Percentiles rank a stretch among this genome's conserved stretches.
Evolutionary conservation across 495 filamentous ascomycete genomes (phyloP).

Genomic region (Arthonia radiata): DNA sequence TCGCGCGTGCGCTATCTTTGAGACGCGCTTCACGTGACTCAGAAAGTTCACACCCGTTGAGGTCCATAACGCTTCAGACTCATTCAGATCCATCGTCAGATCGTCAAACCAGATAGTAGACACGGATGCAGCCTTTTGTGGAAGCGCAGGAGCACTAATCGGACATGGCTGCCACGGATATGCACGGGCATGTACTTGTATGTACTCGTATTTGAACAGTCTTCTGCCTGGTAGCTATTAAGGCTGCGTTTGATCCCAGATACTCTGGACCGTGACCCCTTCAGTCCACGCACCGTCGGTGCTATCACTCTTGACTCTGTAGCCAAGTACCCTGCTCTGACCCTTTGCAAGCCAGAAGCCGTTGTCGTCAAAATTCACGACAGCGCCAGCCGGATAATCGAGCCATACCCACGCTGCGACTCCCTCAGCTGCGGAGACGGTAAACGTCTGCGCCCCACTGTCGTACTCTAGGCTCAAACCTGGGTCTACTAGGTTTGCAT

Average conservation of each 20-base stretch:
- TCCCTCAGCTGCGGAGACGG: slow-evolving; percentile 28
- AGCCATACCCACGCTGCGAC: slow-evolving; percentile 46
- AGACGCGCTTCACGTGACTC: no score
- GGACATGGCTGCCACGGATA: no score
- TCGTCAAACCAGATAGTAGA: no score
- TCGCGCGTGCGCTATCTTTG: no score
- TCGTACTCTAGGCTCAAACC: slow-evolving; percentile 22
- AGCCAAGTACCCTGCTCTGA: slow-evolving; percentile 23
- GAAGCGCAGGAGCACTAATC: no score
- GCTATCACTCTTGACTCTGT: slow-evolving; percentile 23
- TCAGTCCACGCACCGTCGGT: slow-evolving; percentile 23
- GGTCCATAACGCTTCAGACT: no score
- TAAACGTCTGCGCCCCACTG: slow-evolving; percentile 18
- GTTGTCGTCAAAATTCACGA: slow-evolving; percentile 37
- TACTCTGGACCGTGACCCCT: slow-evolving; percentile 30
- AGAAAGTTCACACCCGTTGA: no score
- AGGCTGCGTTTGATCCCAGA: slow-evolving; percentile 36
- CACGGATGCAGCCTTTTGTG: no score
- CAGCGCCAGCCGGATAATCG: slow-evolving; percentile 28
- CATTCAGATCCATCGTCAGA: no score
- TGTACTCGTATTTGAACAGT: no score
- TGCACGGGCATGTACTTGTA: no score
- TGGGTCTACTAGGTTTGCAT: slow-evolving; percentile 31
- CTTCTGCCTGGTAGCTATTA: no score
- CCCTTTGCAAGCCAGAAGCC: slow-evolving; percentile 30